Percentiles rank a stretch among this genome's conserved stretches.
Evolutionary conservation across 306 rosid genomes (phyloP).

Genomic region (Cucumis melo): DNA sequence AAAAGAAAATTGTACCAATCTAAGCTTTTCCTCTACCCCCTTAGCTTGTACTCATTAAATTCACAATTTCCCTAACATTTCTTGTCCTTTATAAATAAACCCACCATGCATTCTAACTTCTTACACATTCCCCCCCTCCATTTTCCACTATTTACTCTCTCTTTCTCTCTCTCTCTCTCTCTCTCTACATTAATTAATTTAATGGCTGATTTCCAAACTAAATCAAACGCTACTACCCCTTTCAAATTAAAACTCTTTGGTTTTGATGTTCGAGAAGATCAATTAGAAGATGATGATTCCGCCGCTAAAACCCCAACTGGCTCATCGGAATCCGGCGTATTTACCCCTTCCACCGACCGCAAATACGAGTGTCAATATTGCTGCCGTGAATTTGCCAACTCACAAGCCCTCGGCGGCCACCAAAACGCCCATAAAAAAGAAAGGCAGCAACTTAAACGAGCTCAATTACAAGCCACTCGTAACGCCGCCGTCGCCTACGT

Average conservation of each 20-base stretch:
- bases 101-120: not conserved
- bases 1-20: too few species aligned
- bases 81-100: not conserved
- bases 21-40: not conserved
- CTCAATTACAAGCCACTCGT: conserved; percentile 71
- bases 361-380: conserved; percentile 97
- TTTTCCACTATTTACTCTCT: not conserved
- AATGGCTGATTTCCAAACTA: conserved; percentile 14
- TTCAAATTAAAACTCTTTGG: conserved; percentile 81
- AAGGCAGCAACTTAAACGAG: conserved; percentile 80
- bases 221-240: conserved; percentile 14
- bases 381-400: conserved; percentile 81
- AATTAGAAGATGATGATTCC: conserved; percentile 37
- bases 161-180: not conserved
- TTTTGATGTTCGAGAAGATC: conserved; percentile 50
- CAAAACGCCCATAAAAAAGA: conserved; percentile 99
- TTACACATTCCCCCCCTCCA: not conserved
- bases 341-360: conserved; percentile 48
- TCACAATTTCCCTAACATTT: not conserved
- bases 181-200: not conserved
- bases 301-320: conserved; percentile 48
- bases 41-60: not conserved
- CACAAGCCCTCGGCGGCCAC: conserved; percentile 98
- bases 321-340: conserved; percentile 50
- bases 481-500: conserved; percentile 80